These are phyloP conservation scores for Sorghum bicolor DNA, from an alignment of 176 grass and related monocot genomes.

Conservation along the genomic window DNA sequence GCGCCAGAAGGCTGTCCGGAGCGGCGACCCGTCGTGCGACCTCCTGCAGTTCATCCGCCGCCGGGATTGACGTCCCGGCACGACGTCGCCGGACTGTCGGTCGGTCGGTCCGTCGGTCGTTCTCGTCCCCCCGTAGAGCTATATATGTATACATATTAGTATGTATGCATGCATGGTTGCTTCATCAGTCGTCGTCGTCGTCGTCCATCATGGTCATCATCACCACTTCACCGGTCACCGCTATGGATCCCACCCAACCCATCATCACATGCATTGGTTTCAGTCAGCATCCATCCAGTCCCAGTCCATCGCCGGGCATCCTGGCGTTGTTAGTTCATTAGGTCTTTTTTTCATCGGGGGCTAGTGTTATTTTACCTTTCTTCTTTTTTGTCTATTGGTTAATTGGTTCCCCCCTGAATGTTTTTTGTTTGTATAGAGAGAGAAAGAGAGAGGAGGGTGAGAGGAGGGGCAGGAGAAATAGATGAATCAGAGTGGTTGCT, in stretches of 20 bases:
- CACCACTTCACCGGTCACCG: conserved; percentile 20
- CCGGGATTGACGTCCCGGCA: conserved; percentile 45
- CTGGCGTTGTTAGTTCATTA: conserved; percentile 38
- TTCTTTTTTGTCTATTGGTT: conserved; percentile 71
- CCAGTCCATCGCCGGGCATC: conserved; percentile 16
- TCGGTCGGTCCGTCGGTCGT: conserved; percentile 27
- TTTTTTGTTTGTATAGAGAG: conserved; percentile 86
- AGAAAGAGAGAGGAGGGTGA: conserved; percentile 32
- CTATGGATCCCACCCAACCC: conserved; percentile 33
- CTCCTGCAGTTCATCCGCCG: conserved; percentile 82
- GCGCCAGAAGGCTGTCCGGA: conserved; percentile 50
- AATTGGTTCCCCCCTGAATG: conserved; percentile 68
- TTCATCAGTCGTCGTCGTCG: conserved; percentile 53
- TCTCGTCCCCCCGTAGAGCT: conserved; percentile 47
- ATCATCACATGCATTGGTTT: conserved; percentile 48
- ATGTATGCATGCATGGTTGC: conserved; percentile 70
- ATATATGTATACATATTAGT: conserved; percentile 72
- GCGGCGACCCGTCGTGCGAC: conserved; percentile 41
- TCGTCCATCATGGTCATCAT: conserved; percentile 35
- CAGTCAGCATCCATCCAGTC: conserved; percentile 39
- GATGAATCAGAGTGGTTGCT: conserved; percentile 60
- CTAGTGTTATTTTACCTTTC: conserved; percentile 42
- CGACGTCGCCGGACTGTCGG: conserved; percentile 6
- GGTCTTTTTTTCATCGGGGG: conserved; percentile 48
- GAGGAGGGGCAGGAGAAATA: conserved; percentile 58